Evolutionary conservation across 768 basidiomycete genomes (phyloP), one percentile per base, ranked within the genome.

Genomic region (Suillus lakei): DNA sequence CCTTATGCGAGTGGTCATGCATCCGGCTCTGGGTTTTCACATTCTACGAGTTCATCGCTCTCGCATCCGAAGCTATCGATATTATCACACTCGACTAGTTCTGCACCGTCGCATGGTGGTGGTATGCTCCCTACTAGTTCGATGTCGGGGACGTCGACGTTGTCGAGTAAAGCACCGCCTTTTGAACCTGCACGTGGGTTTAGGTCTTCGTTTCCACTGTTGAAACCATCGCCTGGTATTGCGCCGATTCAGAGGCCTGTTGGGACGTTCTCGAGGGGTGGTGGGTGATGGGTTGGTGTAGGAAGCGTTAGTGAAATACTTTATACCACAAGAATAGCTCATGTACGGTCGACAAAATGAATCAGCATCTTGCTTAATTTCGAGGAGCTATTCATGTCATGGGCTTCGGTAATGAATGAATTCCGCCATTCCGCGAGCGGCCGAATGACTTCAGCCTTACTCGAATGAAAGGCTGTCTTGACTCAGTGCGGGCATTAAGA

Each of bases 141-240:
- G 1, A 63, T 32, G 1, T 23, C 38, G 28, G 39, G 63, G 28
- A 58, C 50, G 3, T 84, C 84, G 9, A 83, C 76, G 15, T 71
- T 87, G n/a, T 87, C 86, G 12, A 82, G 83, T 64, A 83, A 81
- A 44, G 87, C 86, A 2, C 78, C 82, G 4, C 83, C 85, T 18
- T 88, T 88, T 62, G 86, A 88, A 69, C 86, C 86, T 2, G 78
- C 74, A 3, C 73, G 73, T n/a, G 69, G 63, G 30, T 58, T 76
- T 44, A 69, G 73, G 23, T 53, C 67, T 12, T 73, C 75, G 28
- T 68, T 73, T 36, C 69, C 75, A 5, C 68, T 70, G 6, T 60
- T 76, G 1, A 36, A 56, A 13, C 32, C 72, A 3, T 66, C 76
- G 13, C 30, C 60, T 58, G 48, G 50, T n/a, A 61, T 55, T 15